phyloP scores from a whole-genome alignment of 768 basidiomycete species.

The Stropharia rugosoannulata region DNA sequence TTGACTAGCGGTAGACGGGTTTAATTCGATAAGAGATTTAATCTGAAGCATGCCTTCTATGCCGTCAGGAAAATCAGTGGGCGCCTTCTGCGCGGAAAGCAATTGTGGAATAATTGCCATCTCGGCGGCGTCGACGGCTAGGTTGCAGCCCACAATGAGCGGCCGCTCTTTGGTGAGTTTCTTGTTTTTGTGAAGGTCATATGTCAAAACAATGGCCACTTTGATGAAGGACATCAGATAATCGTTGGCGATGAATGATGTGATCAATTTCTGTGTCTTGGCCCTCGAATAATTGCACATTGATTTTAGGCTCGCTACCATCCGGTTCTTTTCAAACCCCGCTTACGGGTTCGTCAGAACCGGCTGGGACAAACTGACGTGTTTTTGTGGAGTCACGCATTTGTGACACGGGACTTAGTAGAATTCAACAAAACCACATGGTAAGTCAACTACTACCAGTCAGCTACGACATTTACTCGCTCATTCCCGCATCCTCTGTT shows the following conservation, averaged over 20 bases:
- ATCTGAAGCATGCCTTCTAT: conserved; percentile 8
- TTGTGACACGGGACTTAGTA: no score
- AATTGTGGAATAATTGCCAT: not conserved
- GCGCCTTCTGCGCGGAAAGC: not conserved
- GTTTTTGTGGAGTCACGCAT: no score
- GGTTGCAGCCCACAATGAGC: conserved; percentile 1
- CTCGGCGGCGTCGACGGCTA: not conserved
- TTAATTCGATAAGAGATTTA: not conserved
- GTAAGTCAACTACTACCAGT: no score
- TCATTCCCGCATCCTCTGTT: no score
- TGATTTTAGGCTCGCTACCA: no score
- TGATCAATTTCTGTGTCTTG: not conserved
- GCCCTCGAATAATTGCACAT: not conserved
- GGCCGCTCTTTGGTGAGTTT: not conserved
- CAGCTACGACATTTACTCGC: no score
- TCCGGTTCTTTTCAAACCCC: no score
- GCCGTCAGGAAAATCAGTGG: not conserved
- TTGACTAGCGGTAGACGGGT: not conserved
- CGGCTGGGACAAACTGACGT: no score
- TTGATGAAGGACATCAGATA: not conserved
- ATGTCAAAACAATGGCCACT: not conserved
- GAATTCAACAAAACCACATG: no score
- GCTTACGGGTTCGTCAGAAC: no score
- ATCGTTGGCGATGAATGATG: not conserved
- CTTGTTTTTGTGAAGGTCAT: not conserved